Base-by-base conservation (phyloP, 306 rosid genomes). In the Acacia acuminata region DNA sequence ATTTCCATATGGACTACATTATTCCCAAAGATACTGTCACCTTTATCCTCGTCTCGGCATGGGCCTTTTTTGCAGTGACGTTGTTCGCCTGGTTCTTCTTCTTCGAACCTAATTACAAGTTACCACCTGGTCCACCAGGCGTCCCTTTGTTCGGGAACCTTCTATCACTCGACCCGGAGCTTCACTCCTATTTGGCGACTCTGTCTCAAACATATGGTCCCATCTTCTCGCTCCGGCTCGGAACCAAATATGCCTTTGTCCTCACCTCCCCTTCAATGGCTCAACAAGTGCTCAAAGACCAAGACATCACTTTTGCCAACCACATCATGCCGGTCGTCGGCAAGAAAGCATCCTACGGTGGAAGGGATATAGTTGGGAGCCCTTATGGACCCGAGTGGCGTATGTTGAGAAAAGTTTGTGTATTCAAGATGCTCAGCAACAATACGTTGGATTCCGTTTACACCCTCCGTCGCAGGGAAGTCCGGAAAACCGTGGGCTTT, bases 371-470 rank as follows among this genome's bases (percentile, higher is more conserved):
- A 3, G 90, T 51, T 0, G 92, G 90, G 94, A 90, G 47, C 2
- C 97, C 90, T 5, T 90, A 93, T 48, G 97, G 97, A 2, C 70
- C 89, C 0, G 92, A 94, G 58, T 94, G 98, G 98, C 83, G 97
- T 53, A 93, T 88, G 98, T 51, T 93, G 81, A 66, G 98, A 42
- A 95, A 88, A 80, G 89, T 93, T 2, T 86, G 90, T 32, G 88
- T 83, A 14, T 8, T 79, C 5, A 94, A 91, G 85, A 93, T 91
- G 98, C 91, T 91, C 6, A 89, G 92, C 73, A 87, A 90, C 81
- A 53, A 68, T 0, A 84, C 86, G 5, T 71, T 89, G 11, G 95
- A 93, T 66, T 88, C 93, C 1, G 91, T 91, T 0, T 90, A 91
- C 72, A 82, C 45, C 0, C 89, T 87, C 11, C 95, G 98, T 0